A percentile compares a stretch with the other conserved stretches of the same genome.
Conservation (phyloP, 2,329 filamentous ascomycete species). For the Phoma sp. region DNA sequence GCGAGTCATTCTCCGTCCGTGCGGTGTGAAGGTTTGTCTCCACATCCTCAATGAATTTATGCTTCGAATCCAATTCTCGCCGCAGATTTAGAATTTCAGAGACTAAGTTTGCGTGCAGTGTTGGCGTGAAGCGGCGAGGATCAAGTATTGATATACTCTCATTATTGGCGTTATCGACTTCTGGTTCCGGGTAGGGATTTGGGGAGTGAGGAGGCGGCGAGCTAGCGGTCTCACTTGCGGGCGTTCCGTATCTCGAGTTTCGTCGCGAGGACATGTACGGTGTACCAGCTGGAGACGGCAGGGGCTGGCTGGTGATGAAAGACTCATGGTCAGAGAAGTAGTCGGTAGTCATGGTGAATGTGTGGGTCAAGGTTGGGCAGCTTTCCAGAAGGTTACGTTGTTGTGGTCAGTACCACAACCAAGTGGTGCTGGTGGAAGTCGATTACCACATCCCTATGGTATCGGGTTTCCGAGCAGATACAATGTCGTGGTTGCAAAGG, state of each 20-base stretch:
- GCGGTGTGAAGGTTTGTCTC: conserved; percentile 76
- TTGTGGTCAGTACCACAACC: conserved; percentile 35
- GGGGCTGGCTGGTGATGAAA: conserved; percentile 55
- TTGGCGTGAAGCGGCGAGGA: conserved; percentile 91
- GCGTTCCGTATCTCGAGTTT: conserved; percentile 66
- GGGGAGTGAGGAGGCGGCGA: conserved; percentile 66
- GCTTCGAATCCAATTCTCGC: conserved; percentile 89
- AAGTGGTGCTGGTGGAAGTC: conserved; percentile 34
- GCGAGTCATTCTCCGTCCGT: conserved; percentile 75
- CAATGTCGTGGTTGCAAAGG: background rate
- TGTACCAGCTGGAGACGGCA: conserved; percentile 75
- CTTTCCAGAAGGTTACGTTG: background rate
- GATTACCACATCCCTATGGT: conserved; percentile 40
- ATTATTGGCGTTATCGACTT: conserved; percentile 63
- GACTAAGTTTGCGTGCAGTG: conserved; percentile 90
- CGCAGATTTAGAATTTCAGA: conserved; percentile 90
- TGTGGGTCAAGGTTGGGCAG: background rate
- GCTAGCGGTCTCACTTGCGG: conserved; percentile 68
- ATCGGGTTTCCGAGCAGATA: background rate
- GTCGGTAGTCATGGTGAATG: conserved; percentile 47
- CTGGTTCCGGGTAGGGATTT: conserved; percentile 54
- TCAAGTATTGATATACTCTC: conserved; percentile 80
- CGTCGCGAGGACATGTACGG: conserved; percentile 73
- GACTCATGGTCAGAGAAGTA: conserved; percentile 57
- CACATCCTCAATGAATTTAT: conserved; percentile 82